Conservation (phyloP, 169 alveolate species). For the Babesia divergens region DNA sequence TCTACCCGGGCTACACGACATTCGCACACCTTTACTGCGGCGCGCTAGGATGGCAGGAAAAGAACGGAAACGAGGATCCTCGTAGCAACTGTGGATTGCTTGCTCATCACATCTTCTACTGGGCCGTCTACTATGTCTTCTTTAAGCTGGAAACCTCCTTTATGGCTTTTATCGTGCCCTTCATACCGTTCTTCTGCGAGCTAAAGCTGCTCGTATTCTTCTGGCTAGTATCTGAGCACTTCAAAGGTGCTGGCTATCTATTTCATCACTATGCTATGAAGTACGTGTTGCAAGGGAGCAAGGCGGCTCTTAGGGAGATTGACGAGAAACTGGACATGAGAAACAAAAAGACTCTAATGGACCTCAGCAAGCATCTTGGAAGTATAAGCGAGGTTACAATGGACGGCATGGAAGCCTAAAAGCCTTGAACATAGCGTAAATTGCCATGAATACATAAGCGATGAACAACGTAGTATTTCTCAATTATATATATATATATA, state of each 20-base stretch:
- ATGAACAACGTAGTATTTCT: too few relatives aligned
- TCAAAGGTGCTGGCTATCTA: conserved; percentile 77
- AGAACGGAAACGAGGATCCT: conserved; percentile 11
- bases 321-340: conserved; percentile 35
- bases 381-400: conserved; percentile 10
- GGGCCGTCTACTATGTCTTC: conserved; percentile 68
- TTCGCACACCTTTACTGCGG: conserved; percentile 48
- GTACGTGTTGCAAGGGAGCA: conserved; percentile 7
- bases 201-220: conserved; percentile 65
- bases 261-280: conserved; percentile 47
- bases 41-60: neutral
- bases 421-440: too few relatives aligned
- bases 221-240: conserved; percentile 74
- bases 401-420: neutral
- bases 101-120: conserved; percentile 70
- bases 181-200: conserved; percentile 71
- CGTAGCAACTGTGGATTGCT: conserved; percentile 16
- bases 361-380: neutral
- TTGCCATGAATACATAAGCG: too few relatives aligned
- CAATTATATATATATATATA: neutral
- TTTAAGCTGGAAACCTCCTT: conserved; percentile 53
- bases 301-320: neutral
- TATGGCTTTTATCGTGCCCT: conserved; percentile 33
- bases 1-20: conserved; percentile 61
- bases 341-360: conserved; percentile 7